Conservation (phyloP, 768 basidiomycete genomes). For the Cystobasidium onofrii region DNA sequence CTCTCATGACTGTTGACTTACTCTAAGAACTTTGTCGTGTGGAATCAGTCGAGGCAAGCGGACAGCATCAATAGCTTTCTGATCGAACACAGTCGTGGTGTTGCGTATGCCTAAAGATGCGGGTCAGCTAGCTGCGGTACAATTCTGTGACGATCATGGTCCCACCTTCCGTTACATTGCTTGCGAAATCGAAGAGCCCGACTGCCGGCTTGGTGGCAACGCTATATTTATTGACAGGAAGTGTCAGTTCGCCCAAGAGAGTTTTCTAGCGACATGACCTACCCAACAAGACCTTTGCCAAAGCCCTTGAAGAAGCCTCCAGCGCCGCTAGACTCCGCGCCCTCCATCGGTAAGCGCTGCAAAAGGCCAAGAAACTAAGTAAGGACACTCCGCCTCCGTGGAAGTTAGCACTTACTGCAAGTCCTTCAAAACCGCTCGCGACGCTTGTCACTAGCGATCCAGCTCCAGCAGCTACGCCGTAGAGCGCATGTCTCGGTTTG, state of each 20-base stretch:
- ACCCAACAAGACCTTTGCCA: conserved; percentile 94
- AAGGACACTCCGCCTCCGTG: conserved; percentile 41
- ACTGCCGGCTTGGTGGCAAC: conserved; percentile 93
- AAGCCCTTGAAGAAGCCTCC: conserved; percentile 96
- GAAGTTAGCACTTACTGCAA: conserved; percentile 53
- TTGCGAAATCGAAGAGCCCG: conserved; percentile 89
- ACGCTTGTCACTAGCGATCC: conserved; percentile 89
- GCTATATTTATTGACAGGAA: conserved; percentile 53
- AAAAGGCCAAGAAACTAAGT: background rate
- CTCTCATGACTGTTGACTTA: conserved; percentile 46
- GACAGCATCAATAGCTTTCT: conserved; percentile 74
- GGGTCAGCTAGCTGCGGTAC: background rate
- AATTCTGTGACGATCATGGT: background rate
- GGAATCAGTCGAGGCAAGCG: conserved; percentile 80
- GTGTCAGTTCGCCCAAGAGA: too few relatives aligned
- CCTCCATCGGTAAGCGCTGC: conserved; percentile 93
- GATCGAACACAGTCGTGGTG: conserved; percentile 96
- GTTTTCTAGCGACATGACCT: conserved; percentile 34
- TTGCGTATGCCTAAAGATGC: conserved; percentile 71
- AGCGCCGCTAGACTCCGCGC: conserved; percentile 87
- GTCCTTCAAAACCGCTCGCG: conserved; percentile 90
- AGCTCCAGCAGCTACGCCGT: conserved; percentile 91
- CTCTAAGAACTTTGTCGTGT: conserved; percentile 75
- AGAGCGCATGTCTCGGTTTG: conserved; percentile 93
- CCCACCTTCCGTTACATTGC: conserved; percentile 82